These are phyloP conservation scores for Cryptosporidium bovis DNA, from an alignment of 169 alveolate species.

Conservation along the genomic window DNA sequence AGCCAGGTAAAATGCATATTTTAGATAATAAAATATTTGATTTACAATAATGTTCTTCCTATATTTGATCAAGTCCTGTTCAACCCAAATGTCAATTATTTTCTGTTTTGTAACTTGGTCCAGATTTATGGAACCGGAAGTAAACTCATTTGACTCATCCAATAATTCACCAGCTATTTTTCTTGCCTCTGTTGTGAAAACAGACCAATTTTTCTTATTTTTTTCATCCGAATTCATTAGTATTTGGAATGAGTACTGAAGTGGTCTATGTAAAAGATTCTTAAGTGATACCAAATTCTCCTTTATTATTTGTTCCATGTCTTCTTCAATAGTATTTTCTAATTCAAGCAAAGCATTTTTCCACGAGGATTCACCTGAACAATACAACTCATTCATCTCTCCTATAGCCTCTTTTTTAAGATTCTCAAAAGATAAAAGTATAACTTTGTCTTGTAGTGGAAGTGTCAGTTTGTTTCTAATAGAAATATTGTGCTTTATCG, in stretches of 20 bases:
- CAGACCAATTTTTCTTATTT: slow-evolving; percentile 20
- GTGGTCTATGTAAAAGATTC: slow-evolving; percentile 55
- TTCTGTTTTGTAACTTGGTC: slow-evolving; percentile 24
- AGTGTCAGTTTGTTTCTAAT: slow-evolving; percentile 45
- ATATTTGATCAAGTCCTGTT: slow-evolving; percentile 9
- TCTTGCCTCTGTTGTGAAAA: slow-evolving; percentile 45
- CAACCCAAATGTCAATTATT: slow-evolving; percentile 52
- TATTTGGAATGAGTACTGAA: slow-evolving; percentile 29
- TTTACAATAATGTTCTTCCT: slow-evolving; percentile 4
- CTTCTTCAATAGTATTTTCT: slow-evolving; percentile 43
- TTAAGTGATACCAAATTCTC: slow-evolving; percentile 55
- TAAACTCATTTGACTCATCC: slow-evolving; percentile 25
- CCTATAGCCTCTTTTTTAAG: slow-evolving; percentile 5
- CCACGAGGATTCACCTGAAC: slow-evolving; percentile 44
- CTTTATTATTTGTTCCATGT: slow-evolving; percentile 48
- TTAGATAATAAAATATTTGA: slow-evolving; percentile 1
- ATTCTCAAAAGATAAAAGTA: slow-evolving; percentile 1
- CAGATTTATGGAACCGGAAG: not conserved
- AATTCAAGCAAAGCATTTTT: slow-evolving; percentile 37
- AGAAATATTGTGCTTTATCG: slow-evolving; percentile 46
- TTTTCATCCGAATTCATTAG: not conserved
- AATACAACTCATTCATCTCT: slow-evolving; percentile 57
- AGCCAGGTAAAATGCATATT: slow-evolving; percentile 6
- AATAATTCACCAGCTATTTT: slow-evolving; percentile 12
- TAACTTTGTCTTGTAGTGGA: slow-evolving; percentile 30